phyloP scores from a whole-genome alignment of 805 yeast genomes.

The Pichia paraexigua region DNA sequence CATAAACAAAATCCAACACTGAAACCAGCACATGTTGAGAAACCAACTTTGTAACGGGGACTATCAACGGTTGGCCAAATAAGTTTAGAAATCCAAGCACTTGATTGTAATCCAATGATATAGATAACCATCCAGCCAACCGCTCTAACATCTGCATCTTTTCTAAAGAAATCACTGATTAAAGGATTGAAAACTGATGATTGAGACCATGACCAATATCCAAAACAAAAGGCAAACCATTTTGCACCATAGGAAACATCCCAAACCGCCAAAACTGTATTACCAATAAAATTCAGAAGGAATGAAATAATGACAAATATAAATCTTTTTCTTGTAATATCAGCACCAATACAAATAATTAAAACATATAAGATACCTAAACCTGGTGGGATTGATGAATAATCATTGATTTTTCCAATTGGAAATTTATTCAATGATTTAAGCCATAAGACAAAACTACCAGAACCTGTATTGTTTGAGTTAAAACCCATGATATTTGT shows the following conservation, averaged over 20 bases:
- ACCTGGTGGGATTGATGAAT: slow-evolving; percentile 50
- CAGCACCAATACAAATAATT: slow-evolving; percentile 42
- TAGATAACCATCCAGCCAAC: slow-evolving; percentile 51
- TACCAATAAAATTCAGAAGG: slow-evolving; percentile 46
- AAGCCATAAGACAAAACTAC: slow-evolving; percentile 58
- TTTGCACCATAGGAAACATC: slow-evolving; percentile 48
- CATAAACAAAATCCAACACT: slow-evolving; percentile 23
- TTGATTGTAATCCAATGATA: slow-evolving; percentile 36
- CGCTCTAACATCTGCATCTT: slow-evolving; percentile 48
- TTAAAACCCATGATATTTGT: slow-evolving; percentile 58
- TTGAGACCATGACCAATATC: slow-evolving; percentile 55
- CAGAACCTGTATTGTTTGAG: slow-evolving; percentile 48
- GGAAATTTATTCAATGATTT: slow-evolving; percentile 38
- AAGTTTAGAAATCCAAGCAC: slow-evolving; percentile 29
- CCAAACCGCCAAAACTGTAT: slow-evolving; percentile 51
- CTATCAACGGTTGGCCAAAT: slow-evolving; percentile 45
- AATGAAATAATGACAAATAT: slow-evolving; percentile 47
- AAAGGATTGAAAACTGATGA: slow-evolving; percentile 55
- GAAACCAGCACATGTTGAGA: slow-evolving; percentile 34
- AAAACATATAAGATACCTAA: slow-evolving; percentile 46
- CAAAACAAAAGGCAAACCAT: slow-evolving; percentile 57
- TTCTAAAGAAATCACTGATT: slow-evolving; percentile 49
- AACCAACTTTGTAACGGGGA: slow-evolving; percentile 50
- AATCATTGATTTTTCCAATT: slow-evolving; percentile 38
- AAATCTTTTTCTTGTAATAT: slow-evolving; percentile 45